Conservation (phyloP, 2,329 filamentous ascomycete species). For the Geoglossum cookeanum region DNA sequence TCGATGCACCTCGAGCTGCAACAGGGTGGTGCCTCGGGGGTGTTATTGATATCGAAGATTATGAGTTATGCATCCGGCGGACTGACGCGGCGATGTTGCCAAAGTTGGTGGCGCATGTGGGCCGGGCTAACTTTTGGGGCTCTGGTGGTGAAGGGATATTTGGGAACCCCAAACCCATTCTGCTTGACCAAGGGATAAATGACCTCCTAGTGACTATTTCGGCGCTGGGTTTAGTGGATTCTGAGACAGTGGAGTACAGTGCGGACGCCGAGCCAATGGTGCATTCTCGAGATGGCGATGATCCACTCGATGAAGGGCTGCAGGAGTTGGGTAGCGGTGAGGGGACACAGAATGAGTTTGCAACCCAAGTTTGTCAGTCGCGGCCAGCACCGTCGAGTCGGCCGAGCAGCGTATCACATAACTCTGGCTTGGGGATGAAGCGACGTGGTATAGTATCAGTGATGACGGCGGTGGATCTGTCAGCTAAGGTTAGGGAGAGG, state of each 20-base stretch:
- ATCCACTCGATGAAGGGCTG: neutral
- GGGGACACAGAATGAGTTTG: neutral
- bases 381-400: neutral
- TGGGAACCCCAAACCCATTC: slow-evolving; percentile 11
- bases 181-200: slow-evolving; percentile 4
- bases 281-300: neutral
- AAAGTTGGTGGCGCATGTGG: slow-evolving; percentile 11
- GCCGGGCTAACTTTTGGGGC: slow-evolving; percentile 13
- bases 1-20: slow-evolving; percentile 15
- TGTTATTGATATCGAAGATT: neutral
- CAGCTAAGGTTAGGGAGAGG: neutral
- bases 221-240: neutral
- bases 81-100: neutral
- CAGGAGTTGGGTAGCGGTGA: neutral
- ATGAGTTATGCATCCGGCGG: neutral
- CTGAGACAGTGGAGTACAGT: neutral
- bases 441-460: neutral
- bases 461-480: neutral
- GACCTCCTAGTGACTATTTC: slow-evolving; percentile 4
- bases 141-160: slow-evolving; percentile 13
- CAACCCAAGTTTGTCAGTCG: slow-evolving; percentile 4
- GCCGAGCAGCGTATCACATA: neutral
- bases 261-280: neutral
- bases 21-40: neutral
- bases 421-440: neutral